A percentile compares a stretch with the other conserved stretches of the same genome.
Evolutionary conservation across 305 asterid species (phyloP).

Genomic region (Rubia peregrina): DNA sequence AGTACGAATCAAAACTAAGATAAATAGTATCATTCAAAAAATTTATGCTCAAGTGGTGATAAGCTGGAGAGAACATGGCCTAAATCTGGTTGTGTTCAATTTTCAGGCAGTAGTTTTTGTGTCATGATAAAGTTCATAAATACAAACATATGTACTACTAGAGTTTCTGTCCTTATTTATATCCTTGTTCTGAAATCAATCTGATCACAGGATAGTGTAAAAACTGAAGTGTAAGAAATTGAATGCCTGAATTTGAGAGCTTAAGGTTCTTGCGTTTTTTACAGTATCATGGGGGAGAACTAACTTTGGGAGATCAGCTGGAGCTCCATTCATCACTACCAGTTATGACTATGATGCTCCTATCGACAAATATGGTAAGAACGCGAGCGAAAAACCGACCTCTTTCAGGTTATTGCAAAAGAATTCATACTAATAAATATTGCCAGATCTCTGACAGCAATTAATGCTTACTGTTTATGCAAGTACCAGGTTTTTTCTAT

Average conservation of each 20-base stretch:
- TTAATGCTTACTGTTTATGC: too few relatives aligned
- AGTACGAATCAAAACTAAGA: too few relatives aligned
- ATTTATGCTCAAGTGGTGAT: too few relatives aligned
- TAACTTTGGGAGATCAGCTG: slow-evolving; percentile 91
- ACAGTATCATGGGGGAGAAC: slow-evolving; percentile 99
- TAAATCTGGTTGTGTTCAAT: not conserved
- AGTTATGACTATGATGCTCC: slow-evolving; percentile 99
- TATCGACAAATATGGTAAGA: slow-evolving; percentile 84
- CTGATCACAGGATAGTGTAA: too few relatives aligned
- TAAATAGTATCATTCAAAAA: too few relatives aligned
- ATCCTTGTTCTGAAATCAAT: not conserved
- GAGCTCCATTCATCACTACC: slow-evolving; percentile 93
- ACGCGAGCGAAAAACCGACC: slow-evolving; percentile 5
- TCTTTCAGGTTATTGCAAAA: not conserved
- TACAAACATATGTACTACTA: not conserved
- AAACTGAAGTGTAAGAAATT: not conserved
- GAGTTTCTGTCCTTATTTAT: not conserved
- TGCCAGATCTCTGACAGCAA: too few relatives aligned
- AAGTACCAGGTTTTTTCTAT: too few relatives aligned
- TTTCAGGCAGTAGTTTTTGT: not conserved
- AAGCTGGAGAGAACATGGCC: too few relatives aligned
- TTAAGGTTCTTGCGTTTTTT: slow-evolving; percentile 5
- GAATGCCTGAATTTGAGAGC: not conserved
- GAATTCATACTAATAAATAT: too few relatives aligned
- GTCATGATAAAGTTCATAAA: not conserved